A percentile compares a stretch with the other conserved stretches of the same genome.
Evolutionary conservation across 2,329 filamentous ascomycete species (phyloP).

Genomic region (Teratosphaeria viscida): DNA sequence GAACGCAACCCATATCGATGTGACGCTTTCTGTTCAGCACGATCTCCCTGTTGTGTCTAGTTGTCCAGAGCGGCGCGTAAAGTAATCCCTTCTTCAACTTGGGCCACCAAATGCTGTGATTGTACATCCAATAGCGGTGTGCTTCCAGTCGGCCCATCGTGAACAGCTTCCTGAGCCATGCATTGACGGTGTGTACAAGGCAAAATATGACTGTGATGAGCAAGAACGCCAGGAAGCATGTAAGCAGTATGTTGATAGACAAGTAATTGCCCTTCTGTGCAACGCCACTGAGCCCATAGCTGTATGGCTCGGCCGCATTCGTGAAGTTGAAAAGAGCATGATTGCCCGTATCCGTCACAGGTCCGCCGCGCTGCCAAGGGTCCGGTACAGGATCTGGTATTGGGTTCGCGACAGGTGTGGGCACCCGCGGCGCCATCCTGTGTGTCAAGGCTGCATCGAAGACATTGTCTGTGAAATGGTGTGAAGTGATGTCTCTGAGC

Average conservation of each 20-base stretch:
- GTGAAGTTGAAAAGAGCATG: slow-evolving; percentile 3
- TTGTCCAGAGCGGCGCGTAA: slow-evolving; percentile 61
- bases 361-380: slow-evolving; percentile 1
- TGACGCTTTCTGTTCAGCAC: slow-evolving; percentile 49
- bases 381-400: neutral
- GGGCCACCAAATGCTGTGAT: slow-evolving; percentile 39
- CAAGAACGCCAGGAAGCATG: slow-evolving; percentile 27
- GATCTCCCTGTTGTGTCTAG: slow-evolving; percentile 67
- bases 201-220: slow-evolving; percentile 31
- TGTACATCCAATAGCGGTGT: slow-evolving; percentile 38
- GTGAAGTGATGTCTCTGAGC: neutral
- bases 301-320: slow-evolving; percentile 12
- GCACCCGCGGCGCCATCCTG: neutral
- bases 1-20: slow-evolving; percentile 64
- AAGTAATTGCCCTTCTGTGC: slow-evolving; percentile 38
- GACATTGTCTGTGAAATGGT: neutral
- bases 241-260: slow-evolving; percentile 34
- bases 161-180: slow-evolving; percentile 36
- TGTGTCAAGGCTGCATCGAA: neutral
- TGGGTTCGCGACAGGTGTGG: neutral
- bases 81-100: slow-evolving; percentile 54
- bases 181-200: slow-evolving; percentile 31
- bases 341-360: slow-evolving; percentile 4
- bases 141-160: slow-evolving; percentile 32
- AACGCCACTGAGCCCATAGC: slow-evolving; percentile 34